A percentile compares a stretch with the other conserved stretches of the same genome.
These are phyloP conservation scores for Prunus persica DNA, from an alignment of 306 rosid species.

Conservation along the genomic window DNA sequence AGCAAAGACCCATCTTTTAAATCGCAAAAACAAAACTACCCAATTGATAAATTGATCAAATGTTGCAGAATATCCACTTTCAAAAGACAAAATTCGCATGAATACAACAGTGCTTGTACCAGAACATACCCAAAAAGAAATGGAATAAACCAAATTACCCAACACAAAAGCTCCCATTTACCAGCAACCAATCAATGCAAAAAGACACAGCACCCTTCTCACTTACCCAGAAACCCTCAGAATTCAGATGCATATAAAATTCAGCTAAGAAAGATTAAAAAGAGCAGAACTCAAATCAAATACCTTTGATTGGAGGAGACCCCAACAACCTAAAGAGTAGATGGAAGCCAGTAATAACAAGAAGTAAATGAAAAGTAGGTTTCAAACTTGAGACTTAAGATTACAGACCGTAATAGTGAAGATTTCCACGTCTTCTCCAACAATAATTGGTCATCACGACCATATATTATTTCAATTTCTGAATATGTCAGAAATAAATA, in stretches of 20 bases:
- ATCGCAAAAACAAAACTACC: slow-evolving; percentile 19
- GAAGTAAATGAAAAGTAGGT: slow-evolving; percentile 27
- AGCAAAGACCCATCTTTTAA: slow-evolving; percentile 14
- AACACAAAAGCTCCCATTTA: slow-evolving; percentile 18
- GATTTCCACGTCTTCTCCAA: too few species aligned
- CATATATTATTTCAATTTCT: too few species aligned
- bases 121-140: slow-evolving; percentile 1
- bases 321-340: slow-evolving; percentile 26
- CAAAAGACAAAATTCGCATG: background rate
- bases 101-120: slow-evolving; percentile 50
- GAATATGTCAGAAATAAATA: too few species aligned
- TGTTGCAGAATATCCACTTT: slow-evolving; percentile 5
- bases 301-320: slow-evolving; percentile 55
- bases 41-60: background rate
- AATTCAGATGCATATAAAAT: background rate
- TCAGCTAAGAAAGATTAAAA: background rate
- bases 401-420: slow-evolving; percentile 4
- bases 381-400: slow-evolving; percentile 31
- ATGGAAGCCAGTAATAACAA: slow-evolving; percentile 19
- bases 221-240: background rate
- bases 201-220: slow-evolving; percentile 23
- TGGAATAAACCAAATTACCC: slow-evolving; percentile 19
- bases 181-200: slow-evolving; percentile 35
- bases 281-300: slow-evolving; percentile 33
- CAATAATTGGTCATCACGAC: too few species aligned